Base-by-base conservation (phyloP, 768 basidiomycete species). In the Leccinum boreale region DNA sequence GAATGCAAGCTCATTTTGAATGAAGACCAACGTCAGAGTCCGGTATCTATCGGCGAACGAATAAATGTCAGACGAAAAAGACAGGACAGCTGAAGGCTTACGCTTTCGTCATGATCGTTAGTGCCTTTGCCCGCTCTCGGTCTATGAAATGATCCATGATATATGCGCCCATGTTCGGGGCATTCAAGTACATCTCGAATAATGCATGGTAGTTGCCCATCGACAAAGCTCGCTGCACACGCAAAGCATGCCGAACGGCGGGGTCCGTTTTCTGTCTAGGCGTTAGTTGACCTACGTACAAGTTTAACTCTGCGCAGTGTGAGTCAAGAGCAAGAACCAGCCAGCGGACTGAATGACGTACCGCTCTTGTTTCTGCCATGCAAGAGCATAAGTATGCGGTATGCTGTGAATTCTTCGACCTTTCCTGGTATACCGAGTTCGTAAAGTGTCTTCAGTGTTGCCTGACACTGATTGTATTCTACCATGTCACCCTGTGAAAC, bases 91-190 rank as follows among this genome's bases (percentile, higher is more conserved):
- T 12, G 17, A 8, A 51, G 19, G 35, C 95, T 67, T 65, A 98
- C 97, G 92, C 90, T 83, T 90, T 97, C 29, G 91, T 84, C 77
- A 99, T 95, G 62, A 90, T 85, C 69, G 93, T 84, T 59, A 99
- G 72, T 2, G 94, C 94, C 58, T 85, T 84, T 56, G 89, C 82
- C 58, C 97, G 79, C 76, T 98, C 97, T 66, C 97, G 83, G 67
- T 87, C 85, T 67, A 98, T 89, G 72, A 98, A 98, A 73, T 98
- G 94, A 74, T 98, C 97, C 92, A 99, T 97, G 68, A 99, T 94
- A 73, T 98, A 98, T 54, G 85, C 94, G 39, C 94, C 93, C 97
- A 98, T 98, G 69, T 96, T 94, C 26, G 94, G 94, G 46, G 93
- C 92, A 54, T 79, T 79, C 66, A 82, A 66, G 74, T 92, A 98